Base-by-base conservation (phyloP, 2,329 filamentous ascomycete species). In the Paecilomyces fulvus region DNA sequence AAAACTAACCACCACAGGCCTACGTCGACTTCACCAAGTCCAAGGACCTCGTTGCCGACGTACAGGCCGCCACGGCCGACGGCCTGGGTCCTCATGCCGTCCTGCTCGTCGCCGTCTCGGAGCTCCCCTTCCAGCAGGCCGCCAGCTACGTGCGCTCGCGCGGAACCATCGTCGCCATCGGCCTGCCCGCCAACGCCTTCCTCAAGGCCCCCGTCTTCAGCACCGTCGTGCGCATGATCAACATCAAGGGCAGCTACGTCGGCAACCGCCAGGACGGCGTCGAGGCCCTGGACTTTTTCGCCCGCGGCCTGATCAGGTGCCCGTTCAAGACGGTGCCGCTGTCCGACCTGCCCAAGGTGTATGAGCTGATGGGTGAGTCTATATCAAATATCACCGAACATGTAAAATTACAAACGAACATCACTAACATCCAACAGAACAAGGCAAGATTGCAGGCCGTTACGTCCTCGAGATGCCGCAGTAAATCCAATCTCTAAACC, bases 51-150 rank as follows among this genome's bases (percentile, higher is more conserved):
- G 87, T 95, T 64, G 83, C 83, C 64, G 90, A 95, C 62, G 92
- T 96, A 61, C 89, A 91, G 78, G 85, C 84, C 51, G 86, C 86
- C 28, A 95, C 90, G 1, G 76, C 83, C 28, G 90, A 92, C 65
- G 89, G 89, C 20, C 81, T 90, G 14, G 92, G 92, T 54, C 91
- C 92, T 4, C 88, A 95, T 67, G 92, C 90, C 43, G 91, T 92
- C 59, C 80, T 96, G 63, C 80, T 96, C 49, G 84, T 96, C 59
- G 92, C 92, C 59, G 91, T 90, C 54, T 83, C 80, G 65, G 92
- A 96, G 82, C 90, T 87, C 79, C 92, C 92, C 55, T 96, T 96
- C 85, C 90, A 96, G 78, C 92, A 96, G 78, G 92, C 92, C 48
- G 85, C 89, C 51, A 86, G 81, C 74, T 96, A 96, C 75, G 87